These are phyloP conservation scores for Thraustochytrium striatum DNA, from an alignment of 352 stramenopile genomes.

Conservation along the genomic window DNA sequence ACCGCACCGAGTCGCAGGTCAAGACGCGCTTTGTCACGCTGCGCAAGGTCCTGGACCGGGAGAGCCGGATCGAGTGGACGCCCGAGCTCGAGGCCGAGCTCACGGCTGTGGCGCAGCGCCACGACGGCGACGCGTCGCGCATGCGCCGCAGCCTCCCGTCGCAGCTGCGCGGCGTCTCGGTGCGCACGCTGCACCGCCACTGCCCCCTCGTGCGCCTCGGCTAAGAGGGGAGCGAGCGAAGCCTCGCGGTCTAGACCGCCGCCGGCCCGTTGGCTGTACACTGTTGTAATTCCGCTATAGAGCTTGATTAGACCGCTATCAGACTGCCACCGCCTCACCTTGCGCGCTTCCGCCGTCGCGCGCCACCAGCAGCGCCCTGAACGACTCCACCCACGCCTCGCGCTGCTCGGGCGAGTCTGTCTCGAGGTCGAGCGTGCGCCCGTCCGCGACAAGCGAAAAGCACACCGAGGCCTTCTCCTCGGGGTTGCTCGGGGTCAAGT, in stretches of 20 bases:
- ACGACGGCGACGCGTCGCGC: neutral
- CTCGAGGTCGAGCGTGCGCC: constrained; percentile 41
- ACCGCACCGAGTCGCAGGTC: constrained; percentile 70
- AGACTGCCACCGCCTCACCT: too few species aligned
- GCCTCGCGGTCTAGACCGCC: too few species aligned
- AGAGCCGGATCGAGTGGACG: neutral
- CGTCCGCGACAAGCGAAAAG: constrained; percentile 2
- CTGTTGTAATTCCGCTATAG: too few species aligned
- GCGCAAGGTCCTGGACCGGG: neutral
- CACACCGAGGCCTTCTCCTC: neutral
- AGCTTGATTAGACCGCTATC: too few species aligned
- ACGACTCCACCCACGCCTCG: neutral
- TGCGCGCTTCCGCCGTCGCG: too few species aligned
- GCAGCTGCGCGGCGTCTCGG: neutral
- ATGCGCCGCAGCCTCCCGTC: neutral
- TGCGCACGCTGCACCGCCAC: too few species aligned
- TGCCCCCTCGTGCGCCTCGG: too few species aligned
- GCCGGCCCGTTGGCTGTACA: too few species aligned
- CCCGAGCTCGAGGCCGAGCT: neutral
- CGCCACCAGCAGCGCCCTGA: too few species aligned
- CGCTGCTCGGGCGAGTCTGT: neutral
- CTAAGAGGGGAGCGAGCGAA: too few species aligned
- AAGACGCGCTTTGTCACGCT: neutral
- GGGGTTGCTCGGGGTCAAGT: neutral
- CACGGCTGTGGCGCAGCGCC: neutral